Conservation (phyloP, 208 protist genomes). For the Trypanosomatidae sp. region DNA sequence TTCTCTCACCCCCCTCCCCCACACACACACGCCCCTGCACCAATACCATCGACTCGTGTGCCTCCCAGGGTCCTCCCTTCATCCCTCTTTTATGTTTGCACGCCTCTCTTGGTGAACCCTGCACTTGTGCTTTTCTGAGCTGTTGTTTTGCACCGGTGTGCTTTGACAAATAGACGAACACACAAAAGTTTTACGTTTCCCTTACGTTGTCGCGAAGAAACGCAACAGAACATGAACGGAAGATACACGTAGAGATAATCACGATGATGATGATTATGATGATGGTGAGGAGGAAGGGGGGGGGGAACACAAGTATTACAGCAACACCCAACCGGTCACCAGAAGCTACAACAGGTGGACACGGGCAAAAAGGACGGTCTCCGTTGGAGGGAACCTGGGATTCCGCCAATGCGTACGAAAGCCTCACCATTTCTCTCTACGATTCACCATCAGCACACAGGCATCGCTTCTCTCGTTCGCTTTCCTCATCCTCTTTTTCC, state of each 20-base stretch:
- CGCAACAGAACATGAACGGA: background rate
- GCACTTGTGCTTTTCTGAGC: background rate
- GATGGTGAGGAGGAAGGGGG: conserved; percentile 1
- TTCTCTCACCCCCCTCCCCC: background rate
- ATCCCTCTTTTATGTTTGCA: background rate
- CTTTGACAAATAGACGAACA: no score
- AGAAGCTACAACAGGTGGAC: background rate
- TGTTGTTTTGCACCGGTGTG: background rate
- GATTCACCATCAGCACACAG: background rate
- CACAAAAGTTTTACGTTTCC: background rate
- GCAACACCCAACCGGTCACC: background rate
- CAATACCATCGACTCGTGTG: no score
- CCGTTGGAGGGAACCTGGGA: background rate
- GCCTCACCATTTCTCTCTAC: background rate
- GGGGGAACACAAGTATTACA: background rate
- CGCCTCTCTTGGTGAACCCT: background rate
- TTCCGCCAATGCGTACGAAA: background rate
- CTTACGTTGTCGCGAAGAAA: background rate
- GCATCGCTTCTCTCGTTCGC: background rate
- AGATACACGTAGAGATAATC: background rate
- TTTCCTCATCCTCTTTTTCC: background rate
- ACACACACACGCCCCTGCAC: background rate
- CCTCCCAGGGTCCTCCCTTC: background rate
- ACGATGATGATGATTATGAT: background rate
- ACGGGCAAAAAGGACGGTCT: background rate